These are phyloP conservation scores for Gentiana straminea DNA, from an alignment of 257 asterid genomes.

Conservation along the genomic window DNA sequence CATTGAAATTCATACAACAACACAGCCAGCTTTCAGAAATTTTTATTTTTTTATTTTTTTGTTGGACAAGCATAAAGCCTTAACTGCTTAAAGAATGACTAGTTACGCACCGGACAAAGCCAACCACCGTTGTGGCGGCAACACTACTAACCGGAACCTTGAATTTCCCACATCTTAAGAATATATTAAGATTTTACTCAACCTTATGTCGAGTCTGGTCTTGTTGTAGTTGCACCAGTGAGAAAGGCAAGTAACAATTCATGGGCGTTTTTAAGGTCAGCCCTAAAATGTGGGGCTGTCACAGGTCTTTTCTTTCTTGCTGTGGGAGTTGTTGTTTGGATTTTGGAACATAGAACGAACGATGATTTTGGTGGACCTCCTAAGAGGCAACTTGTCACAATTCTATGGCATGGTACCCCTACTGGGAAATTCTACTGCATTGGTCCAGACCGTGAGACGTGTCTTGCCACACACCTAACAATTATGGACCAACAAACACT, in stretches of 20 bases:
- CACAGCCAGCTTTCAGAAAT: too few relatives aligned
- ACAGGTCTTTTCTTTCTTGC: slow-evolving; percentile 31
- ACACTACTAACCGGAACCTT: too few relatives aligned
- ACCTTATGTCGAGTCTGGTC: slow-evolving; percentile 53
- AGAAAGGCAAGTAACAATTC: slow-evolving; percentile 28
- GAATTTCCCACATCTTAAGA: too few relatives aligned
- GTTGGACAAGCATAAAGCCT: too few relatives aligned
- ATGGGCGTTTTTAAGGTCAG: slow-evolving; percentile 48
- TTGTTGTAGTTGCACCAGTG: slow-evolving; percentile 44
- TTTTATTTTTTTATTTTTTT: too few relatives aligned
- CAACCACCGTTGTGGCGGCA: too few relatives aligned
- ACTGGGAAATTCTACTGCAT: not conserved
- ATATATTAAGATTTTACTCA: slow-evolving; percentile 37
- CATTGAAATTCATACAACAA: too few relatives aligned
- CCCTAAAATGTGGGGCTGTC: slow-evolving; percentile 34
- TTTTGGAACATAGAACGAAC: slow-evolving; percentile 44
- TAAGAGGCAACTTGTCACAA: slow-evolving; percentile 35
- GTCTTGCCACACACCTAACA: too few relatives aligned
- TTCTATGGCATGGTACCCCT: slow-evolving; percentile 27
- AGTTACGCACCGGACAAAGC: too few relatives aligned
- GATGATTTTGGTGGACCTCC: slow-evolving; percentile 60
- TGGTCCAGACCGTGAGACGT: too few relatives aligned
- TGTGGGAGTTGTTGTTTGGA: slow-evolving; percentile 43
- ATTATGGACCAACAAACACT: too few relatives aligned
- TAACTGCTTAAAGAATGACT: too few relatives aligned